Evolutionary conservation across 805 yeast genomes (phyloP).

Genomic region (Hanseniaspora osmophila): DNA sequence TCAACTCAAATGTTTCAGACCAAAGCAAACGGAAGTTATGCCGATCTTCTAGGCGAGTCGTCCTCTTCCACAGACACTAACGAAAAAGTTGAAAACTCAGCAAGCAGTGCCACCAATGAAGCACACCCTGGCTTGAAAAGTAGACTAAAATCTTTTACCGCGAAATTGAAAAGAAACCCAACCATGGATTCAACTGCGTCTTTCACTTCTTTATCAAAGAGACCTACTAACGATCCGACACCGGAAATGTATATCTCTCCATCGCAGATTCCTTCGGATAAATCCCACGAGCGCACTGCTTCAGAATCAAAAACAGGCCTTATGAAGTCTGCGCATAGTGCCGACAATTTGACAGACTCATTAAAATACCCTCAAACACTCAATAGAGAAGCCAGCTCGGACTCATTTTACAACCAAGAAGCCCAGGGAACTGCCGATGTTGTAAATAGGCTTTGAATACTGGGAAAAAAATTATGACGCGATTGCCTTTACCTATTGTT

Average conservation of each 20-base stretch:
- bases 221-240: no score
- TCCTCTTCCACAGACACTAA: constrained; percentile 7
- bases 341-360: constrained; percentile 7
- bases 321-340: constrained; percentile 12
- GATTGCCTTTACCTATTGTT: no score
- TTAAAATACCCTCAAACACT: not conserved
- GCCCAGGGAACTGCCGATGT: not conserved
- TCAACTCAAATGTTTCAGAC: constrained; percentile 1
- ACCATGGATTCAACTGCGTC: not conserved
- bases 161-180: constrained; percentile 3
- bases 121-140: constrained; percentile 2
- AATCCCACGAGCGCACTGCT: constrained; percentile 14
- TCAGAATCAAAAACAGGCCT: constrained; percentile 19
- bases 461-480: not conserved
- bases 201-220: no score
- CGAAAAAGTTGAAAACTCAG: constrained; percentile 6
- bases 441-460: not conserved
- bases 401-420: not conserved
- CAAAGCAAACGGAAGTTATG: not conserved
- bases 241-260: not conserved
- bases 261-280: constrained; percentile 12
- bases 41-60: not conserved
- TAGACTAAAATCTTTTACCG: constrained; percentile 4
- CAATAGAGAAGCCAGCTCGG: not conserved
- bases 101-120: not conserved